Conservation (phyloP, 1,139 yeast species). For the Suhomyces kunorum region DNA sequence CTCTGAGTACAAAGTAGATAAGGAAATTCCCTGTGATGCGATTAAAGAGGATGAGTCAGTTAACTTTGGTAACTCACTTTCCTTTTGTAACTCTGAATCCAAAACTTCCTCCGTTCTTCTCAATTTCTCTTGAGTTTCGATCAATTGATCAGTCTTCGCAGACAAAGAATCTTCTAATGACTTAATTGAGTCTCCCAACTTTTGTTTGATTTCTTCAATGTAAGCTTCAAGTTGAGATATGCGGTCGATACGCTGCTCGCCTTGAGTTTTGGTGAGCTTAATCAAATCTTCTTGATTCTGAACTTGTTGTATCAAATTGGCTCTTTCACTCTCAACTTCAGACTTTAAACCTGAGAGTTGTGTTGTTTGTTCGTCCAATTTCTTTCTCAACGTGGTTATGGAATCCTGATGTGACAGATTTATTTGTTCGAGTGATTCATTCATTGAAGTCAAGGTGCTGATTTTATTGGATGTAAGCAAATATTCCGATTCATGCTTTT, state of each 20-base stretch:
- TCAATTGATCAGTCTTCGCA: slow-evolving; percentile 35
- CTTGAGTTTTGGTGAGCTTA: slow-evolving; percentile 57
- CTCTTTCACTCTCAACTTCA: slow-evolving; percentile 39
- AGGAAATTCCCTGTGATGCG: slow-evolving; percentile 59
- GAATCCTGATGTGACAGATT: slow-evolving; percentile 15
- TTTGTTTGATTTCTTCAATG: slow-evolving; percentile 42
- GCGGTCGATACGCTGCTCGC: slow-evolving; percentile 47
- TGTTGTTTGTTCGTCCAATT: slow-evolving; percentile 49
- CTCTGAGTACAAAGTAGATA: slow-evolving; percentile 70
- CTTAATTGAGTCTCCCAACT: slow-evolving; percentile 33
- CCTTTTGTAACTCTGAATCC: slow-evolving; percentile 43
- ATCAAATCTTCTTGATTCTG: slow-evolving; percentile 63
- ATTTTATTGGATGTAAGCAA: slow-evolving; percentile 33
- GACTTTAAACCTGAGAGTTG: slow-evolving; percentile 33
- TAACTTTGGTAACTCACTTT: slow-evolving; percentile 42
- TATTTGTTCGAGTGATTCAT: slow-evolving; percentile 27
- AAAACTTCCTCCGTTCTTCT: slow-evolving; percentile 45
- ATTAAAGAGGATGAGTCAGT: slow-evolving; percentile 42
- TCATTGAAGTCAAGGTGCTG: slow-evolving; percentile 29
- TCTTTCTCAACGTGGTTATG: slow-evolving; percentile 35
- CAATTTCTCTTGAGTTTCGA: slow-evolving; percentile 38
- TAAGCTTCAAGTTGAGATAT: slow-evolving; percentile 50
- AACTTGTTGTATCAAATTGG: slow-evolving; percentile 62
- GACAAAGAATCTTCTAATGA: slow-evolving; percentile 26
- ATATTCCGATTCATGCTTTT: slow-evolving; percentile 42